These are phyloP conservation scores for Sporothrix humicola DNA, from an alignment of 2,329 filamentous ascomycete genomes.

Conservation along the genomic window DNA sequence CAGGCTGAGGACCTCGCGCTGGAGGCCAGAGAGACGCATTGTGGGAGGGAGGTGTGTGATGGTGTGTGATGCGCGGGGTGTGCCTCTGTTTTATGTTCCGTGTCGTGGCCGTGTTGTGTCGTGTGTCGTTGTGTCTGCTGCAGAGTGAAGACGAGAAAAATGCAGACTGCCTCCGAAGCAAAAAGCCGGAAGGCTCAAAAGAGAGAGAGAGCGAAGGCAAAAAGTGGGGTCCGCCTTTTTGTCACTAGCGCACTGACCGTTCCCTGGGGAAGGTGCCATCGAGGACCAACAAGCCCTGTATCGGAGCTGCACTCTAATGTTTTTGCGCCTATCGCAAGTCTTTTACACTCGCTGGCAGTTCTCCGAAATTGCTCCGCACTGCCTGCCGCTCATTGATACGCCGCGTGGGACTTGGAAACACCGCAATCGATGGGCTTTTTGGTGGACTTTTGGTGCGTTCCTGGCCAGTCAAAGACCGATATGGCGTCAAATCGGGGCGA, in stretches of 20 bases:
- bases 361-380: constrained; percentile 29
- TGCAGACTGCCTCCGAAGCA: no score
- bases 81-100: no score
- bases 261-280: neutral
- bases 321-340: neutral
- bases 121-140: no score
- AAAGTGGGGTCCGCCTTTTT: constrained; percentile 12
- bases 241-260: neutral
- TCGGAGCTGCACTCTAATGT: neutral
- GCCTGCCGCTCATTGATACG: no score
- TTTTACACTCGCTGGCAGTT: neutral
- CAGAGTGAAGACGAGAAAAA: no score
- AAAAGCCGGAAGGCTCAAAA: no score
- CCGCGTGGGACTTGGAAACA: neutral
- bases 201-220: neutral
- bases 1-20: constrained; percentile 82
- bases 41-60: neutral
- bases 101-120: no score
- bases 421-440: constrained; percentile 15
- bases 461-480: neutral
- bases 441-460: neutral
- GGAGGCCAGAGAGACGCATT: constrained; percentile 78
- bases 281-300: neutral
- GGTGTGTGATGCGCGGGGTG: no score
- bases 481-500: constrained; percentile 4